Evolutionary conservation across 2,329 filamentous ascomycete species (phyloP).

Genomic region (Samsoniella hepiali): DNA sequence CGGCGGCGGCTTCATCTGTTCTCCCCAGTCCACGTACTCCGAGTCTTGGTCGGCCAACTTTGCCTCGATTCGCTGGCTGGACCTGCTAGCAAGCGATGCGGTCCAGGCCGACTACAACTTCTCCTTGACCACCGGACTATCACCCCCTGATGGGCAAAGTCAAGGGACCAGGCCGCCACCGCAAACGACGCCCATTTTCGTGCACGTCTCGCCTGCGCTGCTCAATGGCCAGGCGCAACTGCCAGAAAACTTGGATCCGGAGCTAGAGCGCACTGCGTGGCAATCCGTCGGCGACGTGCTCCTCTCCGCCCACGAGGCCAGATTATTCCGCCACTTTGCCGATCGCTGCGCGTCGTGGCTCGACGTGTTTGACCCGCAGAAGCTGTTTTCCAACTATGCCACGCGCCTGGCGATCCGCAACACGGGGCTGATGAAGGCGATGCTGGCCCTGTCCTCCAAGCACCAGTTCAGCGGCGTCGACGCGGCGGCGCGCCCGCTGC

Average conservation of each 20-base stretch:
- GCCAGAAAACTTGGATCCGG: conserved; percentile 11
- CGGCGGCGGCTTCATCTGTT: background rate
- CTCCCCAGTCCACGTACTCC: conserved; percentile 21
- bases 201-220: conserved; percentile 14
- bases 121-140: conserved; percentile 25
- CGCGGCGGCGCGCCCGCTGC: background rate
- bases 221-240: conserved; percentile 16
- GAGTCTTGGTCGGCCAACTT: conserved; percentile 30
- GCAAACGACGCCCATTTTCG: background rate
- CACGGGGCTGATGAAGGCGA: conserved; percentile 52
- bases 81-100: conserved; percentile 20
- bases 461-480: conserved; percentile 29
- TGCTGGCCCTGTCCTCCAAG: conserved; percentile 52
- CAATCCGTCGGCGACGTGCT: conserved; percentile 25
- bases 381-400: conserved; percentile 20
- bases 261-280: conserved; percentile 28
- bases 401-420: conserved; percentile 36
- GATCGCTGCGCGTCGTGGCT: conserved; percentile 24
- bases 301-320: conserved; percentile 26
- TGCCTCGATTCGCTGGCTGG: conserved; percentile 24
- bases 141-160: background rate
- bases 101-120: conserved; percentile 31
- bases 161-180: background rate
- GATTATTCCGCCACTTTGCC: conserved; percentile 30
- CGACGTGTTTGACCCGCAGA: conserved; percentile 19